These are phyloP conservation scores for Trichocomaceae sp. DNA, from an alignment of 2,329 filamentous ascomycete genomes.

Conservation along the genomic window DNA sequence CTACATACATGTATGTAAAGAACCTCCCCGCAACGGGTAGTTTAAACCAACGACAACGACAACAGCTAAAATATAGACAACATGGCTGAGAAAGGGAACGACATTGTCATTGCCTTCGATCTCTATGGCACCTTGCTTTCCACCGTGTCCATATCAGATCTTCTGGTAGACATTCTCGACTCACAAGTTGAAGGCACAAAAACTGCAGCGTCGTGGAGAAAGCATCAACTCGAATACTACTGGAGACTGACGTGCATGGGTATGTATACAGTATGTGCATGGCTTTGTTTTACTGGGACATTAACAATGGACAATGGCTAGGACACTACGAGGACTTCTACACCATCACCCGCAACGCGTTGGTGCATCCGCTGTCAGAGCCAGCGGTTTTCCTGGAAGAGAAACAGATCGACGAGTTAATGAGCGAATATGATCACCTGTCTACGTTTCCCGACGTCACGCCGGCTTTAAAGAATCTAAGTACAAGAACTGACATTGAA, in stretches of 20 bases:
- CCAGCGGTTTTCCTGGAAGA: constrained; percentile 41
- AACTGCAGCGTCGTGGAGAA: constrained; percentile 58
- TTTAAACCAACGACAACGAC: neutral
- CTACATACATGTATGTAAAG: too few species aligned
- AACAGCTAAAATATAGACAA: neutral
- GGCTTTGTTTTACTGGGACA: neutral
- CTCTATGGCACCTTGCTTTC: constrained; percentile 69
- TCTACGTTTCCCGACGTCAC: constrained; percentile 59
- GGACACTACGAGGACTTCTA: constrained; percentile 57
- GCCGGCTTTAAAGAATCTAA: constrained; percentile 46
- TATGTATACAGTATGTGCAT: constrained; percentile 32
- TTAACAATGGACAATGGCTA: constrained; percentile 24
- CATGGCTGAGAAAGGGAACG: constrained; percentile 7
- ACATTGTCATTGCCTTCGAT: constrained; percentile 61
- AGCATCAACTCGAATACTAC: constrained; percentile 70
- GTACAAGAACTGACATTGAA: constrained; percentile 37
- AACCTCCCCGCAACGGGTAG: neutral
- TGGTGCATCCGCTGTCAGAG: constrained; percentile 60
- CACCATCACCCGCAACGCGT: constrained; percentile 55
- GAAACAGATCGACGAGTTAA: constrained; percentile 45
- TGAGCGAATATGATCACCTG: constrained; percentile 60
- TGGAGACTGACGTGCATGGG: constrained; percentile 72
- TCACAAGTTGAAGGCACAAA: constrained; percentile 51
- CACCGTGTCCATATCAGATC: constrained; percentile 59
- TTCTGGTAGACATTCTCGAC: constrained; percentile 53